phyloP scores from a whole-genome alignment of 305 asterid genomes.

The Lippia alba region DNA sequence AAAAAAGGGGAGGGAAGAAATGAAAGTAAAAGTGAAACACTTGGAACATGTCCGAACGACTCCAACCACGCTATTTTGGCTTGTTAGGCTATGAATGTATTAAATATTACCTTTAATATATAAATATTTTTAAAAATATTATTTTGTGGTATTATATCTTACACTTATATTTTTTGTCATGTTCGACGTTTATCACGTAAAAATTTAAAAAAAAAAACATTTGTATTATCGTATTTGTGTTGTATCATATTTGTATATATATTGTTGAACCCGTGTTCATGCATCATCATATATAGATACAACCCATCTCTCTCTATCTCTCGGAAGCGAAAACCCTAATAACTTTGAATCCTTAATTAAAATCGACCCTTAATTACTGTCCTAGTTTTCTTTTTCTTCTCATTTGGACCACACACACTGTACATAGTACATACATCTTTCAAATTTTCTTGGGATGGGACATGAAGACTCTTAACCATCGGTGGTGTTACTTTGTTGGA shows the following conservation, averaged over 20 bases:
- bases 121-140: too few species aligned
- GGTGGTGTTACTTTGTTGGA: conserved; percentile 42
- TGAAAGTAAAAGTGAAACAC: not conserved
- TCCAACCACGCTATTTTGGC: conserved; percentile 19
- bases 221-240: too few species aligned
- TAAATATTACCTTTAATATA: too few species aligned
- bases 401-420: conserved; percentile 55
- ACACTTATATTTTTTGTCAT: too few species aligned
- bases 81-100: conserved; percentile 32
- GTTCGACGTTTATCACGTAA: too few species aligned
- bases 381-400: conserved; percentile 35
- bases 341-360: conserved; percentile 23
- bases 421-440: conserved; percentile 15
- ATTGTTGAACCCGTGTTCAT: too few species aligned
- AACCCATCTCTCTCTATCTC: not conserved
- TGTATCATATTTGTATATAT: too few species aligned
- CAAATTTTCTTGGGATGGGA: conserved; percentile 8
- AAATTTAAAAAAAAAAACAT: too few species aligned
- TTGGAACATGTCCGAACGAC: not conserved
- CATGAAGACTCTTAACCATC: conserved; percentile 23
- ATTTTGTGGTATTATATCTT: too few species aligned
- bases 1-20: too few species aligned
- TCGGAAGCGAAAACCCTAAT: conserved; percentile 53
- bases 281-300: not conserved
- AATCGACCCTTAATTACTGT: conserved; percentile 20